Evolutionary conservation across 2,329 filamentous ascomycete species (phyloP), one percentile per base, ranked within the genome.

Genomic region (Fusarium siculi): DNA sequence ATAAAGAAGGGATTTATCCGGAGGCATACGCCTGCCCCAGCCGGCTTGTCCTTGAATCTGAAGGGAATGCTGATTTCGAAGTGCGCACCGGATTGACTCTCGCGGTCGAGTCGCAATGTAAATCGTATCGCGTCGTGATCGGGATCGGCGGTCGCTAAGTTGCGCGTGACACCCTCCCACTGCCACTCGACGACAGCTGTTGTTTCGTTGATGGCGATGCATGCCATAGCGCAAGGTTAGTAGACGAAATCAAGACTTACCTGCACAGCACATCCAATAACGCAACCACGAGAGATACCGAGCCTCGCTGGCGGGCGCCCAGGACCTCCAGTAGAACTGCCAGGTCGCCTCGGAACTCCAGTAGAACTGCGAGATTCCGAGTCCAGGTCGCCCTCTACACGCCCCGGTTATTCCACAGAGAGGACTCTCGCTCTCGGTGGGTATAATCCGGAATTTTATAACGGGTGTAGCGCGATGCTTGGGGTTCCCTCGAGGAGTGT

Each of bases 381-480:
- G 44, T 50, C 63, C 63, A 65, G 50, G 52, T 65, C 50, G 15
- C 60, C 63, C 56, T 34, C 60, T 65, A 65, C 60, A 65, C 32
- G 39, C 63, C 63, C 63, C 63, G 60, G 63, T 46, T 66, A 66
- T 65, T 66, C 63, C 63, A 52, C 32, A 30, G 14, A 65, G 34
- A 46, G 50, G 5, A 23, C 9, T 15, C 23, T 46, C 42, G 37
- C 52, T 65, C 39, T 65, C 19, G 12, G 37, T 57, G 60, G 63
- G 63, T 65, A 65, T 66, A 66, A 65, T 44, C 52, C 63, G 63
- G 63, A 66, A 58, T 66, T 65, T 66, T 65, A 65, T 30, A 65
- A 30, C 39, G 63, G 63, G 50, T 65, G 63, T 57, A 64, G 60
- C 44, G 63, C 63, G 43, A 65, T 44, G 19, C 25, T 65, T 39